A percentile compares a stretch with the other conserved stretches of the same genome.
These are phyloP conservation scores for Boletellus sp. DNA, from an alignment of 1,284 basidiomycete species.

Conservation along the genomic window DNA sequence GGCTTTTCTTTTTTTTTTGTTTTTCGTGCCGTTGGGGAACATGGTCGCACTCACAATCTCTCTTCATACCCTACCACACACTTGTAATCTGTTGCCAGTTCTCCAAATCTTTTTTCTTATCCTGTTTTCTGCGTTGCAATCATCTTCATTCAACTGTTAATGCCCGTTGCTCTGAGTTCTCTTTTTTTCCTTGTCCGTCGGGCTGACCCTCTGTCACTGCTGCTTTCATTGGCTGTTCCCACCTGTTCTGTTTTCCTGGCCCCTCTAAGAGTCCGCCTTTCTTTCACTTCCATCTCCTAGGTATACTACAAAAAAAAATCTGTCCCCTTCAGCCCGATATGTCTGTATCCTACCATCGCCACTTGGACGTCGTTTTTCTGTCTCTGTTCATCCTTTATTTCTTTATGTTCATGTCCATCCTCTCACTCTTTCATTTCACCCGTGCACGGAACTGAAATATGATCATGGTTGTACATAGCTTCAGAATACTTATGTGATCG, in stretches of 20 bases:
- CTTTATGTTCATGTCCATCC: not conserved
- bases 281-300: conserved; percentile 5
- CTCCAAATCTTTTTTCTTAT: not conserved
- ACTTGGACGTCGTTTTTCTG: conserved; percentile 20
- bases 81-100: conserved; percentile 20
- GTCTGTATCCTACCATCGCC: conserved; percentile 30
- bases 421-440: not conserved
- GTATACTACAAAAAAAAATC: conserved; percentile 24
- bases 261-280: not conserved
- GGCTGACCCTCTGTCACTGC: conserved; percentile 12
- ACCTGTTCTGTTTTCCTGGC: not conserved
- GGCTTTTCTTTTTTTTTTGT: not conserved
- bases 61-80: conserved; percentile 29
- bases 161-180: conserved; percentile 22
- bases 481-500: not conserved
- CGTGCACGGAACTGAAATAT: conserved; percentile 23
- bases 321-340: conserved; percentile 18
- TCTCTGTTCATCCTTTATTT: not conserved
- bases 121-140: not conserved
- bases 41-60: conserved; percentile 7
- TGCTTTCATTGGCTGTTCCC: conserved; percentile 20
- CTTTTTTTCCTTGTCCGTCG: conserved; percentile 4
- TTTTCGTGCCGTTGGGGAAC: conserved; percentile 1
- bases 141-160: conserved; percentile 16
- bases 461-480: conserved; percentile 26